Conservation (phyloP, 306 rosid genomes). For the Ziziphus jujuba region DNA sequence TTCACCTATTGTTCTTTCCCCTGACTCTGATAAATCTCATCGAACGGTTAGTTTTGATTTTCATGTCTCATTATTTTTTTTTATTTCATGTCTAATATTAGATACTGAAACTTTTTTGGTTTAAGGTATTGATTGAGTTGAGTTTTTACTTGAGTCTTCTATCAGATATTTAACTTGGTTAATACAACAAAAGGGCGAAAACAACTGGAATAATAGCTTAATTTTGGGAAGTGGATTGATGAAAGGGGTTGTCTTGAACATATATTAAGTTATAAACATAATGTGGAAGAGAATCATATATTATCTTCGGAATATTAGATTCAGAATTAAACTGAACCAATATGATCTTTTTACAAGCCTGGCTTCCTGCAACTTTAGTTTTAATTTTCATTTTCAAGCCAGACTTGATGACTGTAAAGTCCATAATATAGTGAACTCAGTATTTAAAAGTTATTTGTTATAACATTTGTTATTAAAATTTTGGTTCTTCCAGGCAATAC, state of each 20-base stretch:
- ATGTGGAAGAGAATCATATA: not conserved
- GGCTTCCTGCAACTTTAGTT: not conserved
- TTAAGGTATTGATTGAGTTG: not conserved
- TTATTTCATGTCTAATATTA: not conserved
- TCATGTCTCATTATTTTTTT: slow-evolving; percentile 3
- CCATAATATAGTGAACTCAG: too few species aligned
- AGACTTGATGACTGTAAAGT: slow-evolving; percentile 1
- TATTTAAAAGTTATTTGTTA: not conserved
- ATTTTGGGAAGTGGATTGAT: not conserved
- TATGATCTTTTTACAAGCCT: not conserved
- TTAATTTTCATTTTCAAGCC: slow-evolving; percentile 14
- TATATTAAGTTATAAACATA: not conserved
- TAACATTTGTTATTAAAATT: slow-evolving; percentile 12
- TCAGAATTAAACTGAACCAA: not conserved
- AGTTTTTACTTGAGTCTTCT: slow-evolving; percentile 11
- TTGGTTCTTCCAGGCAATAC: slow-evolving; percentile 65
- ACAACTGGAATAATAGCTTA: not conserved
- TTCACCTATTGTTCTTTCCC: slow-evolving; percentile 67
- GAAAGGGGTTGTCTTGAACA: not conserved
- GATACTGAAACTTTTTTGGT: not conserved
- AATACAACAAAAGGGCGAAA: not conserved
- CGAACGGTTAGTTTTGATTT: slow-evolving; percentile 64
- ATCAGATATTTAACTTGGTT: not conserved
- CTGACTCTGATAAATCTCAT: slow-evolving; percentile 73
- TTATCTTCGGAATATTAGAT: not conserved